phyloP scores from a whole-genome alignment of 2,329 filamentous ascomycete genomes.

The Macrophomina tecta region DNA sequence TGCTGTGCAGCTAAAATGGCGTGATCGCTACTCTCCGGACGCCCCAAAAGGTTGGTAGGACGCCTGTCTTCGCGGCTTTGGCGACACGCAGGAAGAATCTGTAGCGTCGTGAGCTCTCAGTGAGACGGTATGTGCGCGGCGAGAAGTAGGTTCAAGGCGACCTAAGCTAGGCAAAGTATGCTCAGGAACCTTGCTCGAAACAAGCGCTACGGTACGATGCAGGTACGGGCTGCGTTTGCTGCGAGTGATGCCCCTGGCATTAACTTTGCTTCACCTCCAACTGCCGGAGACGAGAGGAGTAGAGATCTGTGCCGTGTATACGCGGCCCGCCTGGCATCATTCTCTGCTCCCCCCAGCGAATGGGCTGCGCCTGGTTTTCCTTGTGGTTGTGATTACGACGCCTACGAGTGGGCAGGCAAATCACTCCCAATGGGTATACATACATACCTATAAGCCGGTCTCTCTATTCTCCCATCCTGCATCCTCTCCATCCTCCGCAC shows the following conservation, averaged over 20 bases:
- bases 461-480: not conserved
- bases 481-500: not conserved
- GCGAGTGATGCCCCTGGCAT: not conserved
- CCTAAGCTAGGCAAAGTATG: not conserved
- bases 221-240: constrained; percentile 1
- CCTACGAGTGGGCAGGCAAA: not conserved
- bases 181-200: not conserved
- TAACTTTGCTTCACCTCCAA: not conserved
- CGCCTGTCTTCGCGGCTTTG: too few species aligned
- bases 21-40: not conserved
- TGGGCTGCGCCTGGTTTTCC: not conserved
- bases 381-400: constrained; percentile 3
- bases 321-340: constrained; percentile 12
- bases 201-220: not conserved
- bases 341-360: not conserved
- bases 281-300: not conserved
- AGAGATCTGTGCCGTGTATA: constrained; percentile 1
- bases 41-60: too few species aligned
- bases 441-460: constrained; percentile 9
- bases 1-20: not conserved
- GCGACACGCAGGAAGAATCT: too few species aligned
- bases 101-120: not conserved
- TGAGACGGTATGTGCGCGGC: not conserved
- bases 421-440: not conserved
- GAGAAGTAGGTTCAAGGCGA: not conserved